Conservation (phyloP, 345 rosid species). For the Salix brachista region DNA sequence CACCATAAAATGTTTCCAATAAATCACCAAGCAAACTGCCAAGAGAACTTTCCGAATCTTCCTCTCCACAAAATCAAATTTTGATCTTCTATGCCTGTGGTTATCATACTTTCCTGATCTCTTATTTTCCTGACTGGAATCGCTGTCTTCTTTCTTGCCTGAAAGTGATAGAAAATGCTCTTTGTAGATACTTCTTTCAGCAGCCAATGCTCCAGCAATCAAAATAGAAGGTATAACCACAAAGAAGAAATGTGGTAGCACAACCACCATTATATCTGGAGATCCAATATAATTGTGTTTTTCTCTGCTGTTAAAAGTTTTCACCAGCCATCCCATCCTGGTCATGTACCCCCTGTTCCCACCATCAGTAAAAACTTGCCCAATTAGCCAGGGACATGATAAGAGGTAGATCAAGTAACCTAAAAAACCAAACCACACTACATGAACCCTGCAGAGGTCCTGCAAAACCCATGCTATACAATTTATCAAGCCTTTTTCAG, state of each 20-base stretch:
- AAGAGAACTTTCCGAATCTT: slow-evolving; percentile 53
- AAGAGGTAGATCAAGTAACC: slow-evolving; percentile 62
- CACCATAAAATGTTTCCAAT: slow-evolving; percentile 81
- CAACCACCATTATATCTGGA: slow-evolving; percentile 81
- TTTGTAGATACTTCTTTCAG: slow-evolving; percentile 58
- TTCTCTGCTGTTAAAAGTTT: slow-evolving; percentile 22
- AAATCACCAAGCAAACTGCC: slow-evolving; percentile 53
- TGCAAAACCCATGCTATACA: slow-evolving; percentile 58
- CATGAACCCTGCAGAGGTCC: slow-evolving; percentile 61
- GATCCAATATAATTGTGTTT: slow-evolving; percentile 55
- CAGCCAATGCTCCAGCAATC: slow-evolving; percentile 50
- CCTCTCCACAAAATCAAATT: slow-evolving; percentile 33
- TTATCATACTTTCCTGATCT: slow-evolving; percentile 20
- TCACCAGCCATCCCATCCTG: slow-evolving; percentile 75
- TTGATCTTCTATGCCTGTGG: slow-evolving; percentile 20
- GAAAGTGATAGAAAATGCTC: slow-evolving; percentile 47
- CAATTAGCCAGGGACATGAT: slow-evolving; percentile 69
- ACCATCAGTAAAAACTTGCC: slow-evolving; percentile 59
- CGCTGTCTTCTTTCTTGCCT: slow-evolving; percentile 72
- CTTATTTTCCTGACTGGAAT: slow-evolving; percentile 32
- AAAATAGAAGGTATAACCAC: slow-evolving; percentile 63
- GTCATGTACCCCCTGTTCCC: slow-evolving; percentile 69
- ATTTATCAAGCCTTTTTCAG: slow-evolving; percentile 43
- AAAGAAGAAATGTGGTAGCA: slow-evolving; percentile 72
- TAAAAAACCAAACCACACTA: slow-evolving; percentile 61